These are phyloP conservation scores for Saturnispora zaruensis DNA, from an alignment of 805 yeast species.

Conservation along the genomic window DNA sequence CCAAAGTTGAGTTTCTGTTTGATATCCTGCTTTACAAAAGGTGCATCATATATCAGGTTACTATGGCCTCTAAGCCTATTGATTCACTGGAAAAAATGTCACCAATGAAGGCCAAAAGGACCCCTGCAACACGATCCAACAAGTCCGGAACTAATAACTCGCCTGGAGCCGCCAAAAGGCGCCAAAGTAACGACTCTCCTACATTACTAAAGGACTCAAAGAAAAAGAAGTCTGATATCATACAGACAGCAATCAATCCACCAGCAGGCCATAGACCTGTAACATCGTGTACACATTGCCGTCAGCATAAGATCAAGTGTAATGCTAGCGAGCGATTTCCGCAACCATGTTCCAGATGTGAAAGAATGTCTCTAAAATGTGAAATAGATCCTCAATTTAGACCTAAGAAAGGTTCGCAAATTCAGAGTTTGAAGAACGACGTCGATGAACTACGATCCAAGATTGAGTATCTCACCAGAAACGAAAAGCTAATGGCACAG, in stretches of 20 bases:
- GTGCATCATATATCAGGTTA: neutral
- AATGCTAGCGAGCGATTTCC: conserved; percentile 83
- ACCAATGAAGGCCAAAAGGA: conserved; percentile 5
- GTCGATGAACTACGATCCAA: conserved; percentile 71
- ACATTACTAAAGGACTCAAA: conserved; percentile 1
- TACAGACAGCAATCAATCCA: neutral
- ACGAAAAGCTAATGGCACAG: conserved; percentile 59
- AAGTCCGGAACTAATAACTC: neutral
- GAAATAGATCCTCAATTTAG: conserved; percentile 87
- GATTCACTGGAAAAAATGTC: neutral
- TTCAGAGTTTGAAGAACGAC: conserved; percentile 75
- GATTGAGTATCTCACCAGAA: conserved; percentile 56
- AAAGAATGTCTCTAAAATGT: conserved; percentile 68
- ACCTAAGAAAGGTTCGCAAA: conserved; percentile 87
- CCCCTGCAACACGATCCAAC: neutral
- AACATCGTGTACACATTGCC: conserved; percentile 87
- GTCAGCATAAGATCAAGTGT: conserved; percentile 91
- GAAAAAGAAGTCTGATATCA: conserved; percentile 2
- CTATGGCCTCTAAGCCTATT: neutral
- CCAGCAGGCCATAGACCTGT: conserved; percentile 71
- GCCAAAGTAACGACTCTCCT: neutral
- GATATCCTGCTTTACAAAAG: neutral
- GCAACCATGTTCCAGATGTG: conserved; percentile 74
- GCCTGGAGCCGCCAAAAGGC: neutral
- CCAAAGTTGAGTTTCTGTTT: neutral